Conservation (phyloP, 345 rosid species). For the Euclidium syriacum region DNA sequence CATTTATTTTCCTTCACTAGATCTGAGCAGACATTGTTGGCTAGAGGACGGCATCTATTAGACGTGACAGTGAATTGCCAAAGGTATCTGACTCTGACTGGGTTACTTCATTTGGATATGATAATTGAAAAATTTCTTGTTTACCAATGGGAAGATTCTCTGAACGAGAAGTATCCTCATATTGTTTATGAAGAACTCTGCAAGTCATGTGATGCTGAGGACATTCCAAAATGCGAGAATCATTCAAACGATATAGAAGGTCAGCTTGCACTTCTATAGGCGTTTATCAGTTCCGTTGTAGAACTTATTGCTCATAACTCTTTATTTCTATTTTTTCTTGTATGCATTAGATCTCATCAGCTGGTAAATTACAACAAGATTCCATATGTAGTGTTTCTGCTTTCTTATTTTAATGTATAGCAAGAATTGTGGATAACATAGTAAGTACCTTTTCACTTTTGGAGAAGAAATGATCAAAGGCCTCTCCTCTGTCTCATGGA, state of each 20-base stretch:
- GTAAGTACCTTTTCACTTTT: constrained; percentile 1
- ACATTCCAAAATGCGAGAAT: constrained; percentile 36
- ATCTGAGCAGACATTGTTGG: constrained; percentile 75
- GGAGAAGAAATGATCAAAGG: constrained; percentile 81
- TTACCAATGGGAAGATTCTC: constrained; percentile 62
- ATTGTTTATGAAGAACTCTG: constrained; percentile 85
- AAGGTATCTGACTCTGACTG: constrained; percentile 44
- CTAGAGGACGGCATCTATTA: constrained; percentile 94
- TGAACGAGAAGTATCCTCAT: constrained; percentile 81
- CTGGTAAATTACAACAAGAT: constrained; percentile 10
- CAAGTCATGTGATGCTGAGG: constrained; percentile 56
- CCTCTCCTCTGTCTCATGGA: constrained; percentile 87
- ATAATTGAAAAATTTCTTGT: constrained; percentile 1
- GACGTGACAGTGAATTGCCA: constrained; percentile 75
- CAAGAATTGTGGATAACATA: background rate
- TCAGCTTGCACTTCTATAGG: constrained; percentile 22
- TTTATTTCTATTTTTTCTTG: background rate
- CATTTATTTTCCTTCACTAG: constrained; percentile 38
- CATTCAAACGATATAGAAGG: constrained; percentile 75
- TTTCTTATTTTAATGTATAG: background rate
- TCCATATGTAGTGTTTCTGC: constrained; percentile 2
- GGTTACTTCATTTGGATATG: background rate
- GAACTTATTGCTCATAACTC: background rate
- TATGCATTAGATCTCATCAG: background rate
- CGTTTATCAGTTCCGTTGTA: background rate